Evolutionary conservation across 305 asterid species (phyloP), one percentile per base, ranked within the genome.

Genomic region (Coffea humblotiana): DNA sequence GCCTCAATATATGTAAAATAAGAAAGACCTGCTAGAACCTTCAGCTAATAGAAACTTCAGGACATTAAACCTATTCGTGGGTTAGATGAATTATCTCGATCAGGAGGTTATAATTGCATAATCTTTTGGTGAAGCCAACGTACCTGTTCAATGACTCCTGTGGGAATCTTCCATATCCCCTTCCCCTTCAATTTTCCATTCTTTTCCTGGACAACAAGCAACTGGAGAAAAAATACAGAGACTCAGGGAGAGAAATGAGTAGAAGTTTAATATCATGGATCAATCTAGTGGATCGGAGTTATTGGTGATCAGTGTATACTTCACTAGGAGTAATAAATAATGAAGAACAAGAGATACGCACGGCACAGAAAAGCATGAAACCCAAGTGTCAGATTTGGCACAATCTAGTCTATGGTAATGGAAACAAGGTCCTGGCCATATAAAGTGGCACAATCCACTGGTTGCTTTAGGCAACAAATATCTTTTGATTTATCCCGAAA

Each of bases 111-210:
- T 25, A 12, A 27, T 29, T 27, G 40, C 1, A 65, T 13, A 49
- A 84, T 48, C 78, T 23, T 77, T 37, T 69, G 70, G 81, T 70
- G 29, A 77, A 54, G 61, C 27, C 65, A 60, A 23, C 78, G 47
- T 84, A 93, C 97, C 94, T 89, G 91, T 72, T 92, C 95, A n/a
- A 92, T 76, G 60, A 89, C 83, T 78, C 98, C 97, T 21, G 97
- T 93, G 27, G 98, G 98, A 78, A 93, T 89, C 86, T 93, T 93
- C 98, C 98, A 93, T 12, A 90, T 80, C 15, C 94, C 92, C 5
- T 83, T 88, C 81, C 89, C 94, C 60, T 79, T 78, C 40, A 85
- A 82, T 68, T 82, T 84, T 73, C 98, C 98, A 47, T 81, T 74
- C 85, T 92, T 91, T 83, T 93, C 97, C 85, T 71, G 92, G 60